These are phyloP conservation scores for Cymbopogon flexuosus DNA, from an alignment of 202 grass and related monocot species.

Conservation along the genomic window DNA sequence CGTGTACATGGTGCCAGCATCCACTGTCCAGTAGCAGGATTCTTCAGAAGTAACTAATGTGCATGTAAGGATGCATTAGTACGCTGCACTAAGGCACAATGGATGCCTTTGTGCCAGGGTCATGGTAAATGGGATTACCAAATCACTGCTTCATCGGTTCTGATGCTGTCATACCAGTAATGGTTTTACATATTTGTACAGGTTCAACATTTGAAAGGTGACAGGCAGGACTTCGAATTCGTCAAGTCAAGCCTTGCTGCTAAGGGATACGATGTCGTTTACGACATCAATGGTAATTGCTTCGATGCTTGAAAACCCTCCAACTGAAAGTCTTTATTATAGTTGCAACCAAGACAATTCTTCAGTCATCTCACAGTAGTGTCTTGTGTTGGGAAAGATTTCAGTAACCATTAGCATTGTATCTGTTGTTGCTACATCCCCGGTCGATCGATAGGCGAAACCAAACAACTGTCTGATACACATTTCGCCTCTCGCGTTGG, in stretches of 20 bases:
- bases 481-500: background rate
- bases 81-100: background rate
- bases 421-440: no score
- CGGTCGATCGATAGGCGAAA: background rate
- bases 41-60: background rate
- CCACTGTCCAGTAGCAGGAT: background rate
- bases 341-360: background rate
- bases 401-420: no score
- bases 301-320: background rate
- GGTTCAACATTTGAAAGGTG: constrained; percentile 93
- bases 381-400: no score
- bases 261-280: constrained; percentile 80
- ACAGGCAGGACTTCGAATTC: constrained; percentile 85
- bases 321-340: background rate
- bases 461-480: background rate
- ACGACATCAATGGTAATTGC: constrained; percentile 80
- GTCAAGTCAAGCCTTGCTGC: constrained; percentile 78
- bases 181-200: constrained; percentile 11
- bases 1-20: background rate
- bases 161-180: background rate
- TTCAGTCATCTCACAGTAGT: background rate
- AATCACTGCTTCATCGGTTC: background rate
- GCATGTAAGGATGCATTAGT: background rate
- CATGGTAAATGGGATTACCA: background rate
- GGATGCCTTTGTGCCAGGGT: background rate